A percentile compares a stretch with the other conserved stretches of the same genome.
Evolutionary conservation across 2,329 filamentous ascomycete species (phyloP).

Genomic region (Calonectria montana): DNA sequence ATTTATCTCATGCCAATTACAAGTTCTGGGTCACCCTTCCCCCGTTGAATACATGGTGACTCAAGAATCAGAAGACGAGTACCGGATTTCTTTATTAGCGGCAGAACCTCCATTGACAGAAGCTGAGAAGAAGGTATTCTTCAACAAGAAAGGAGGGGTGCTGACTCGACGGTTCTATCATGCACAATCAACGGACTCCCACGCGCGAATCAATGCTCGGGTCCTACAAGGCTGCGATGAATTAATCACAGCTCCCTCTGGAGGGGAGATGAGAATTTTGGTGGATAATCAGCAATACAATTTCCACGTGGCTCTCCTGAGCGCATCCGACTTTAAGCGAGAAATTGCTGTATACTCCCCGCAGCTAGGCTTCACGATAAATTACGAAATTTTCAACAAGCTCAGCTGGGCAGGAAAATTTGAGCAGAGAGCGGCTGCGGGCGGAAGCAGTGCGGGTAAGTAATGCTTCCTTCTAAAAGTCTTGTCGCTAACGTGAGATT

Average conservation of each 20-base stretch:
- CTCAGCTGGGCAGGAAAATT: neutral
- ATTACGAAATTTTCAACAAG: neutral
- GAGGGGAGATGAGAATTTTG: neutral
- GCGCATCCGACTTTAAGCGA: neutral
- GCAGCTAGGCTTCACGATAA: neutral
- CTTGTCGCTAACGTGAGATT: neutral
- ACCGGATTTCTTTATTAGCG: neutral
- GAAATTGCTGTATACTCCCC: neutral
- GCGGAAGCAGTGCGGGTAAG: neutral
- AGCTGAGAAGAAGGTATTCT: neutral
- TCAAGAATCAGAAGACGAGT: neutral
- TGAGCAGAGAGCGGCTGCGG: neutral
- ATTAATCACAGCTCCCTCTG: neutral
- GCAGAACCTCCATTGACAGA: neutral
- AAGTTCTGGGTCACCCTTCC: neutral
- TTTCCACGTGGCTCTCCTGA: neutral
- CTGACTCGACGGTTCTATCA: neutral
- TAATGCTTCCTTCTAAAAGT: neutral
- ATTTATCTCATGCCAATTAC: neutral
- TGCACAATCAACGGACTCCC: neutral
- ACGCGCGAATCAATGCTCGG: neutral
- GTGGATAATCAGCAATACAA: neutral
- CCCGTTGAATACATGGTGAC: neutral
- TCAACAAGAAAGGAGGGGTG: neutral
- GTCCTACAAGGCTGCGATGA: neutral